Base-by-base conservation (phyloP, 2,329 filamentous ascomycete genomes). In the Aspergillus uvarum region DNA sequence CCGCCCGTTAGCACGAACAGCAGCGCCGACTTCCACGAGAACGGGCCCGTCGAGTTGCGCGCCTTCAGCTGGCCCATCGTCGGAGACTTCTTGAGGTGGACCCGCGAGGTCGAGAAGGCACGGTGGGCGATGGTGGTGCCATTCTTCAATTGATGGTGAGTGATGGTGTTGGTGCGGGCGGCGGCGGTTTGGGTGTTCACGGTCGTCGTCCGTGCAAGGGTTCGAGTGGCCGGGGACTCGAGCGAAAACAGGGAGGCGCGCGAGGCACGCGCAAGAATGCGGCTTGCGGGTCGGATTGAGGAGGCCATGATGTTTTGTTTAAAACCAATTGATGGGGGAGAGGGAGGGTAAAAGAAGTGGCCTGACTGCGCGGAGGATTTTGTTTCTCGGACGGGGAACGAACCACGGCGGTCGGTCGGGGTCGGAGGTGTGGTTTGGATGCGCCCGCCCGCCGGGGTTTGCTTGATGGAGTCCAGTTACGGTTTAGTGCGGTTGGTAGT, bases 1-100 rank as follows among this genome's bases (percentile, higher is more conserved):
- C 80, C 87, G 68, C 91, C 92, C 2, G 92, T 89, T 51, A 84
- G 73, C 65, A 98, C 82, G 80, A 99, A 98, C 64, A 99, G 83
- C 54, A 92, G 68, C 19, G 92, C 94, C 32, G 94, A 89, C 78
- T 92, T 94, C 87, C 91, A 93, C 56, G 93, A 96, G 81, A 99
- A 98, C 31, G 95, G 95, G 2, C 76, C 76, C 29, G 74, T 79
- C 5, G 72, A 68, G 60, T 74, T 69, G 35, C 76, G 76, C 50
- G 76, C 70, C 47, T 72, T 72, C 58, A 79, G 61, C 64, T 79
- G 76, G 55, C 74, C 73, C 68, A 79, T 76, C 35, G 76, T 78
- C 63, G 74, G 76, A 5, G 68, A 66, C 7, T 44, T 35, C 14
- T 63, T 60, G 16, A 64, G 49, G 26, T 65, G 66, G 49, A 60